Evolutionary conservation across 1,284 basidiomycete species (phyloP), one percentile per base, ranked within the genome.

Genomic region (Cryptococcus sp.): DNA sequence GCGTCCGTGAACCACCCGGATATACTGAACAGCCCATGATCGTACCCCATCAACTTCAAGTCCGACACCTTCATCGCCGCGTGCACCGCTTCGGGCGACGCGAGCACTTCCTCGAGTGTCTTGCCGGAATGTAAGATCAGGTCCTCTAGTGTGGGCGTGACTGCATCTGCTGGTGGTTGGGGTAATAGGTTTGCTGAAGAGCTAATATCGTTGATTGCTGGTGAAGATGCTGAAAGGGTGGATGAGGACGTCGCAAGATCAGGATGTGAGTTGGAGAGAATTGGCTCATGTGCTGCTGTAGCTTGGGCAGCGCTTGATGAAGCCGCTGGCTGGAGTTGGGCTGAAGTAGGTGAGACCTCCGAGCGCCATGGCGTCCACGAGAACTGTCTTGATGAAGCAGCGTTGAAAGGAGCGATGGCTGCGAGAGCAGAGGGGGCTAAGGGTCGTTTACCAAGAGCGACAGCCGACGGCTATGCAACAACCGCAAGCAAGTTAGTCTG

Each of bases 21-120:
- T 6, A 87, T 84, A 58, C 81, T 81, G 55, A 73, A 58, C 40
- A 66, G 55, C 77, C 83, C 86, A 54, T 83, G 80, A 19, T 83
- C 82, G 5, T 94, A 81, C 3, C 90, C 93, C 43, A 93, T 81
- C 13, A 87, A 83, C 20, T 86, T 83, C 40, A 95, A 82, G 78
- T 94, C 91, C 0, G 91, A 90, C 38, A 86, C 85, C 63, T 89
- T 85, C 40, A 91, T 69, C 20, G 70, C 70, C 0, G 77, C 74
- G 58, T 76, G 69, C 17, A 79, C 60, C 4, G 77, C 78, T 63
- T 78, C 77, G 3, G 70, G 73, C 20, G 77, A 73, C 39, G 73
- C 64, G 45, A 79, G 69, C 22, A 80, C 72, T 43, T 75, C 69
- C 22, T 72, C 56, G 7, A 79, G 59, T 1, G 70, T 63, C 47